Evolutionary conservation across 2,329 filamentous ascomycete species (phyloP).

Genomic region (Alternaria ethzedia): DNA sequence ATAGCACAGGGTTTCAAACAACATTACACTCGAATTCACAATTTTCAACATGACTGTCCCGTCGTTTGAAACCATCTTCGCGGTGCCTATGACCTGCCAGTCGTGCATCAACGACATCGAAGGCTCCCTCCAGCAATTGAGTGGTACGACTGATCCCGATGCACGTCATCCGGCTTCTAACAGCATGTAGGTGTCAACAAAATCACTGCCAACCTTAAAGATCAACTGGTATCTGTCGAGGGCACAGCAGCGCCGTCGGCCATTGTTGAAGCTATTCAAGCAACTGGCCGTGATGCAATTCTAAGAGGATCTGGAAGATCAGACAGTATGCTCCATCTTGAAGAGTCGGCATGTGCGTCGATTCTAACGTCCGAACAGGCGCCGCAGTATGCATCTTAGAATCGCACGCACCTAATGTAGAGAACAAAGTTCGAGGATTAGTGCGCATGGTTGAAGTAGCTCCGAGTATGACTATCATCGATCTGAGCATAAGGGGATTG

Average conservation of each 20-base stretch:
- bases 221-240: conserved; percentile 83
- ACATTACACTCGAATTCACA: neutral
- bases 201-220: conserved; percentile 79
- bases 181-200: conserved; percentile 73
- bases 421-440: conserved; percentile 79
- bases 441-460: conserved; percentile 93
- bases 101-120: conserved; percentile 87
- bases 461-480: conserved; percentile 78
- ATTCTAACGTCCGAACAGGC: conserved; percentile 51
- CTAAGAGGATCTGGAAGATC: conserved; percentile 85
- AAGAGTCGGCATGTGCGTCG: neutral
- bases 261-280: conserved; percentile 87
- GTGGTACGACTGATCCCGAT: conserved; percentile 56
- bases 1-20: neutral
- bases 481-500: conserved; percentile 85
- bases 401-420: conserved; percentile 69
- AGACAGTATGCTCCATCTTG: conserved; percentile 68
- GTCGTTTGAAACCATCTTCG: conserved; percentile 79
- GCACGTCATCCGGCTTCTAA: conserved; percentile 32
- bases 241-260: conserved; percentile 90
- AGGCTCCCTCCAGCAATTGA: conserved; percentile 74
- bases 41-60: conserved; percentile 39
- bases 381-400: conserved; percentile 96
- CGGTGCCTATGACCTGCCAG: conserved; percentile 91
- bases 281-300: conserved; percentile 91